Conservation (phyloP, 164 flowering plant genomes). For the Chimonanthus salicifolius region DNA sequence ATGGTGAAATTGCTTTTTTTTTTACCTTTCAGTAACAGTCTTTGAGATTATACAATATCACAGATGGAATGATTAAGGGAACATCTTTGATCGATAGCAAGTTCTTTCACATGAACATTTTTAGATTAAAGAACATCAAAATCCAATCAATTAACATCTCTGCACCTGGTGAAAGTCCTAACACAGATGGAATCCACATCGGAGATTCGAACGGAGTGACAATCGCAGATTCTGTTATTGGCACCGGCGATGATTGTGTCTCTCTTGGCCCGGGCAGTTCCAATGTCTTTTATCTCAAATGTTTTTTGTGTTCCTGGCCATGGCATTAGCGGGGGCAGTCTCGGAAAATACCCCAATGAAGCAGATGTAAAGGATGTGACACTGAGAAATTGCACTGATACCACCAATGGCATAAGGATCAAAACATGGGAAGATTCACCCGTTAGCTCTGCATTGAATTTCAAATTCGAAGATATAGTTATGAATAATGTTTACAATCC, state of each 20-base stretch:
- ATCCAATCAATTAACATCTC: conserved; percentile 11
- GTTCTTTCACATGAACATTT: conserved; percentile 24
- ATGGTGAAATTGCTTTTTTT: background rate
- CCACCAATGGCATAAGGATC: conserved; percentile 36
- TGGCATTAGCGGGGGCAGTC: conserved; percentile 38
- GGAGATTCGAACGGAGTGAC: background rate
- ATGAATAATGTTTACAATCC: no score
- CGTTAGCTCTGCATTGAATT: conserved; percentile 11
- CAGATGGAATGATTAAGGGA: conserved; percentile 5
- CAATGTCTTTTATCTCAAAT: conserved; percentile 13
- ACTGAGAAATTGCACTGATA: conserved; percentile 27
- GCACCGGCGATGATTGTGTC: conserved; percentile 39
- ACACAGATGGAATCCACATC: conserved; percentile 36
- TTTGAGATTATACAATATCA: conserved; percentile 21
- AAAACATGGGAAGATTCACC: conserved; percentile 37
- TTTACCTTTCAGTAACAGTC: conserved; percentile 9
- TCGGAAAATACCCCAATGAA: conserved; percentile 28
- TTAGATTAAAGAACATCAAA: conserved; percentile 13
- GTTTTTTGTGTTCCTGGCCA: conserved; percentile 36
- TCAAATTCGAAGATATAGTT: conserved; percentile 30
- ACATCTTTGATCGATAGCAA: conserved; percentile 28
- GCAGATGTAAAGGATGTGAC: conserved; percentile 20
- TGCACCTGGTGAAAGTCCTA: conserved; percentile 35
- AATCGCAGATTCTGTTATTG: conserved; percentile 15
- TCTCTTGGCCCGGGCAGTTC: conserved; percentile 22